A percentile compares a stretch with the other conserved stretches of the same genome.
Evolutionary conservation across 1,284 basidiomycete species (phyloP).

Genomic region (Rhodotorula sp.): DNA sequence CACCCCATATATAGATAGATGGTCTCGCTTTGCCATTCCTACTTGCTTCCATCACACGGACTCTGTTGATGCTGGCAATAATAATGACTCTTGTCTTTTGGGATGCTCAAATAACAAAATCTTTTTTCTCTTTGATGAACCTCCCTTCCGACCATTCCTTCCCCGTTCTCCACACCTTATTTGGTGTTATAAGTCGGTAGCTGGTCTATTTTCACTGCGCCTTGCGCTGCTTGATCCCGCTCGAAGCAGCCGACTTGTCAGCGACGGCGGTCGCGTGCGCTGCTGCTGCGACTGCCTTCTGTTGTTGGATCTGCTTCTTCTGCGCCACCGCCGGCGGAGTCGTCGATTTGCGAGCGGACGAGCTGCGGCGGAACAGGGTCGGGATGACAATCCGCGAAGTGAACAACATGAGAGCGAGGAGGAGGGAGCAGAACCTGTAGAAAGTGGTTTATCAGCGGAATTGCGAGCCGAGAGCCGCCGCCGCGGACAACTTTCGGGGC

Average conservation of each 20-base stretch:
- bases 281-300: not conserved
- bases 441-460: too few relatives aligned
- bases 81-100: too few relatives aligned
- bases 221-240: slow-evolving; percentile 23
- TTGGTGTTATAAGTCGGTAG: not conserved
- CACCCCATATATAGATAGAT: not conserved
- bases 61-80: too few relatives aligned
- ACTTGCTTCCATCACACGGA: not conserved
- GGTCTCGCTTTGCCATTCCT: too few relatives aligned
- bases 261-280: slow-evolving; percentile 3
- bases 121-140: too few relatives aligned
- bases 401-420: slow-evolving; percentile 35
- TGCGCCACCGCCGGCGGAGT: slow-evolving; percentile 1
- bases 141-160: not conserved
- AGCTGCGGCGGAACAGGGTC: not conserved
- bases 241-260: not conserved
- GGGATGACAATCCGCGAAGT: slow-evolving; percentile 18
- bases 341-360: not conserved
- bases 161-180: too few relatives aligned
- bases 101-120: too few relatives aligned
- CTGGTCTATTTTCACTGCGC: slow-evolving; percentile 1
- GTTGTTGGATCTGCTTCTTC: not conserved
- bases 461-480: not conserved
- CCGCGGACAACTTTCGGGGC: too few relatives aligned
- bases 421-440: slow-evolving; percentile 34